Evolutionary conservation across 495 filamentous ascomycete genomes (phyloP).

Genomic region (Penicillium nucicola): DNA sequence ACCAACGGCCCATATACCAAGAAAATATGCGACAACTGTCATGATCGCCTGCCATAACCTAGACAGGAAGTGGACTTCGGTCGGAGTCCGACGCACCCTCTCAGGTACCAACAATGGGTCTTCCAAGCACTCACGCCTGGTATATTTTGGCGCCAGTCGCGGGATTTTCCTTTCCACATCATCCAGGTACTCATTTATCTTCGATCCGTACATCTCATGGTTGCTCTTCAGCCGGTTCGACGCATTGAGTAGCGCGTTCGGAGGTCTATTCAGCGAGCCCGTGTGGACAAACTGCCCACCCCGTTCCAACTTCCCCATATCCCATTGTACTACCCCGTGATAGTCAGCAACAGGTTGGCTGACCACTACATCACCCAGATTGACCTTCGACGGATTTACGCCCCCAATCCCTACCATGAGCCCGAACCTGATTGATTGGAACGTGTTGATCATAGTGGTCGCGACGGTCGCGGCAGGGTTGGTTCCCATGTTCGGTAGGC

Average conservation of each 20-base stretch:
- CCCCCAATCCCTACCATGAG: slow-evolving; percentile 46
- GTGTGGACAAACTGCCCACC: slow-evolving; percentile 10
- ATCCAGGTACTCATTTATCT: background rate
- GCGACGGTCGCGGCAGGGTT: slow-evolving; percentile 27
- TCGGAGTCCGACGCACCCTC: too few species aligned
- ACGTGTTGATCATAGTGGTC: slow-evolving; percentile 28
- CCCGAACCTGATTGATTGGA: slow-evolving; percentile 31
- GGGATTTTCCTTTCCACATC: background rate
- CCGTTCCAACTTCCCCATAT: slow-evolving; percentile 14
- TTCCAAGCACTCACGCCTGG: too few species aligned
- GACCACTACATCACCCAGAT: slow-evolving; percentile 25
- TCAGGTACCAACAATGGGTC: too few species aligned
- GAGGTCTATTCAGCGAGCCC: slow-evolving; percentile 12
- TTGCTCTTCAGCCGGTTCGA: background rate
- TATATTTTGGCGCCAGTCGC: too few species aligned
- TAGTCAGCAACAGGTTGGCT: slow-evolving; percentile 6
- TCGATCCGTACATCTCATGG: slow-evolving; percentile 11
- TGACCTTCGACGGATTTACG: slow-evolving; percentile 25
- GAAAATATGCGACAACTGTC: too few species aligned
- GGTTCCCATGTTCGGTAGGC: slow-evolving; percentile 26
- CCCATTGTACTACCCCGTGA: slow-evolving; percentile 22
- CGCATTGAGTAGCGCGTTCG: slow-evolving; percentile 1
- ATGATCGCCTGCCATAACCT: too few species aligned
- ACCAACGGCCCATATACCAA: too few species aligned
- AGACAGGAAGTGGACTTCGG: too few species aligned